These are phyloP conservation scores for Casuarina glauca DNA, from an alignment of 306 rosid species.

Conservation along the genomic window DNA sequence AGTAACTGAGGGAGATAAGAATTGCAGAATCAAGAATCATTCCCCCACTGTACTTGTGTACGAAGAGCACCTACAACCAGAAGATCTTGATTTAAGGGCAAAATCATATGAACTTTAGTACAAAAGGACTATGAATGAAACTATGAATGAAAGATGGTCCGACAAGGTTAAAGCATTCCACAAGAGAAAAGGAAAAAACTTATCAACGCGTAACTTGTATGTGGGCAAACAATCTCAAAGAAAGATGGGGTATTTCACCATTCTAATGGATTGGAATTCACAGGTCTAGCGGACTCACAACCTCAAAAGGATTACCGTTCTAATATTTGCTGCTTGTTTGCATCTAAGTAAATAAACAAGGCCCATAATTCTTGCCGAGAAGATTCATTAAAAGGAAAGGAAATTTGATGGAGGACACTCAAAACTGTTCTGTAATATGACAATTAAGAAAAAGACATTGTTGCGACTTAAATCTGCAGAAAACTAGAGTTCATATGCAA, in stretches of 20 bases:
- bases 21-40: slow-evolving; percentile 50
- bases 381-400: not conserved
- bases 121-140: not conserved
- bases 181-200: too few species aligned
- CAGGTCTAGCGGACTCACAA: too few species aligned
- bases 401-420: not conserved
- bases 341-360: too few species aligned
- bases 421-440: not conserved
- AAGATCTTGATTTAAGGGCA: too few species aligned
- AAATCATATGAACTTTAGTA: not conserved
- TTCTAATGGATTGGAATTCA: too few species aligned
- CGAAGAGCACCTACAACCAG: slow-evolving; percentile 52
- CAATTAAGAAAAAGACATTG: too few species aligned
- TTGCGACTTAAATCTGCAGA: too few species aligned
- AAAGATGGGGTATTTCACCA: too few species aligned
- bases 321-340: too few species aligned
- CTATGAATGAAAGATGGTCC: not conserved
- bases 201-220: not conserved
- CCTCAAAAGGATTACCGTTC: too few species aligned
- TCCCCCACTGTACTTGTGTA: slow-evolving; percentile 76
- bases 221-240: too few species aligned
- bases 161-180: too few species aligned
- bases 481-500: not conserved
- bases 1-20: slow-evolving; percentile 55
- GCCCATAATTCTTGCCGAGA: not conserved